Evolutionary conservation across 768 basidiomycete genomes (phyloP), one percentile per base, ranked within the genome.

Genomic region (Mycena galericulata): DNA sequence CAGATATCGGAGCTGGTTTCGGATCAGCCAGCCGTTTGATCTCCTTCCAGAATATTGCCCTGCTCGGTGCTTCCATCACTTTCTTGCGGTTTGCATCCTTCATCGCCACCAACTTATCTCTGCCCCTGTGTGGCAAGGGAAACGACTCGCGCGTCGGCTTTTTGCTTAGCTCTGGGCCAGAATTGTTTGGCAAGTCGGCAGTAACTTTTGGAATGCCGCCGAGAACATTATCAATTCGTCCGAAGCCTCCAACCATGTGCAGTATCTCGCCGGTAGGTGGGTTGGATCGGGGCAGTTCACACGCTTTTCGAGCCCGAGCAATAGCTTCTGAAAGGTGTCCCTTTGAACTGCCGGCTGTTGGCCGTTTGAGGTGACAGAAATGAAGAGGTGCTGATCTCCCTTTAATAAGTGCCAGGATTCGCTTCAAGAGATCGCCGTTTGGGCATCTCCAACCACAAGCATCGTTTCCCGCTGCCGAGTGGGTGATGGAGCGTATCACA

Each of bases 371-470:
- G 43, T 34, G 36, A n/a, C 3, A 9, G 14, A 67, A 61, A 2
- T 60, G 41, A 1, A 67, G 18, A 5, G 65, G 58, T 1, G 65
- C 65, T 5, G 49, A 22, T 10, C 65, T 58, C 4, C 15, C 6
- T 46, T 55, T 45, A 27, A 67, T 54, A 0, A 38, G 18, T 0
- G 5, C 22, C 1, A 54, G 26, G 2, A 54, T 18, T 27, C 41
- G 41, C 41, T 55, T 67, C 20, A 45, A 18, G 4, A 67, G 14
- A n/a, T 67, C 65, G 5, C 65, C 65, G 56, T 67, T 67, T 20
- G 27, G 4, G 22, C 47, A 53, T 32, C 43, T 32, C 65, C 58
- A 67, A 1, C 58, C 47, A n/a, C 54, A 57, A n/a, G n/a, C n/a
- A n/a, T n/a, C n/a, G n/a, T n/a, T n/a, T n/a, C n/a, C n/a, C n/a